Conservation (phyloP, 2,329 filamentous ascomycete species). For the Ophiosphaerella korrae region DNA sequence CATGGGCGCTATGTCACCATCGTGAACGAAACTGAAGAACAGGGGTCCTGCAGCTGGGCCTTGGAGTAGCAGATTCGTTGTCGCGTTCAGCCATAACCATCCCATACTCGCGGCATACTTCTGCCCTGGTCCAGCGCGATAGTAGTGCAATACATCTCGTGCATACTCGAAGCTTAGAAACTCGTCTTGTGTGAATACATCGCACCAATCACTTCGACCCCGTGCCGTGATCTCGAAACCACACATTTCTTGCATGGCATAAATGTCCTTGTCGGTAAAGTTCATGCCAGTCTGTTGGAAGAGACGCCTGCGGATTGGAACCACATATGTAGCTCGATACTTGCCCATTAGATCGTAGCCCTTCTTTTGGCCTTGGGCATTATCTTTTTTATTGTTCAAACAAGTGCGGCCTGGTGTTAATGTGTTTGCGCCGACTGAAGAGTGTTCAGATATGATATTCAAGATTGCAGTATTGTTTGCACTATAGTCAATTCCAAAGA, state of each 20-base stretch:
- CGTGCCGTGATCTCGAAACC: constrained; percentile 62
- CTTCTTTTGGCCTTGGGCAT: constrained; percentile 54
- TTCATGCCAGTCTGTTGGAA: constrained; percentile 49
- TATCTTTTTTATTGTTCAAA: constrained; percentile 46
- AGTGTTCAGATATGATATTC: constrained; percentile 59
- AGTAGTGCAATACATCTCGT: constrained; percentile 63
- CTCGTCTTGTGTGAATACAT: constrained; percentile 60
- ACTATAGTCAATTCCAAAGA: constrained; percentile 60
- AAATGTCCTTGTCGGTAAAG: constrained; percentile 57
- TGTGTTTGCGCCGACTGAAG: constrained; percentile 58
- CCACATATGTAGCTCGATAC: constrained; percentile 57
- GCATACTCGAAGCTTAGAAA: constrained; percentile 64
- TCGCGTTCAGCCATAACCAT: constrained; percentile 64
- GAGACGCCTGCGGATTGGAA: constrained; percentile 53
- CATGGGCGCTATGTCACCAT: constrained; percentile 63
- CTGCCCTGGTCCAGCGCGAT: constrained; percentile 63
- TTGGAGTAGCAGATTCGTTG: constrained; percentile 54
- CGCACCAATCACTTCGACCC: constrained; percentile 62
- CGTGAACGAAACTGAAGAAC: constrained; percentile 66
- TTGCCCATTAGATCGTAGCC: constrained; percentile 54
- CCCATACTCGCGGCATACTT: constrained; percentile 60
- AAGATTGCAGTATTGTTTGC: constrained; percentile 43
- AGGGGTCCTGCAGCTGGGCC: constrained; percentile 52
- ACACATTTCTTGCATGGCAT: constrained; percentile 66
- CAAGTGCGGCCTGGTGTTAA: constrained; percentile 61